Evolutionary conservation across 164 flowering plant species (phyloP).

Genomic region (Nymphaea colorata): DNA sequence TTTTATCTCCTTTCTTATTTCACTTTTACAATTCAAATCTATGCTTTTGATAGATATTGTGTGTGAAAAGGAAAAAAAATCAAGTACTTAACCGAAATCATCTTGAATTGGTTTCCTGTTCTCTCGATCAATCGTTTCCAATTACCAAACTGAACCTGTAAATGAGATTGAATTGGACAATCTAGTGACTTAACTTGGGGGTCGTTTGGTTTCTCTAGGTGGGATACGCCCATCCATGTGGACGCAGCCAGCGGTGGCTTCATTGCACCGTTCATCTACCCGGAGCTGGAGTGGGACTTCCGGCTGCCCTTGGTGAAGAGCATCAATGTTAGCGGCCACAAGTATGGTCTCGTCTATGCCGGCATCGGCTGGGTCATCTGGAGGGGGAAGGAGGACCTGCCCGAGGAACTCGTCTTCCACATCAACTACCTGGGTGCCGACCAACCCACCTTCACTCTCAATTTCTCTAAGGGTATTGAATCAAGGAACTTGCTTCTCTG

Average conservation of each 20-base stretch:
- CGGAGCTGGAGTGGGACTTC: conserved; percentile 37
- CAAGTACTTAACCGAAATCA: too few species aligned
- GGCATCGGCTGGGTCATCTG: conserved; percentile 39
- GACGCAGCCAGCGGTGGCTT: conserved; percentile 42
- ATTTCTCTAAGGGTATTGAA: conserved; percentile 30
- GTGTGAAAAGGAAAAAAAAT: too few species aligned
- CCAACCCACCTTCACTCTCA: conserved; percentile 38
- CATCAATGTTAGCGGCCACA: conserved; percentile 35
- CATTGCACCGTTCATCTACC: conserved; percentile 33
- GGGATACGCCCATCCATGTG: conserved; percentile 42
- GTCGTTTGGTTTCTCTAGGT: conserved; percentile 9
- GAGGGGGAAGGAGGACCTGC: conserved; percentile 33
- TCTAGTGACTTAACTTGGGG: too few species aligned
- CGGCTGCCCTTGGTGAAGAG: conserved; percentile 31
- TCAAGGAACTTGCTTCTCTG: not conserved
- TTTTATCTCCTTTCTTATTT: not conserved
- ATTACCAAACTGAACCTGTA: too few species aligned
- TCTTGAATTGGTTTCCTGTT: too few species aligned
- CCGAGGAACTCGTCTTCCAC: conserved; percentile 37
- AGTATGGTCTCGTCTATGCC: conserved; percentile 31
- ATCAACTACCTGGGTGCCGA: conserved; percentile 38
- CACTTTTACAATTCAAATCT: not conserved
- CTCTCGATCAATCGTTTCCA: too few species aligned
- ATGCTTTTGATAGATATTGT: too few species aligned
- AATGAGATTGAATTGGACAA: too few species aligned